These are phyloP conservation scores for Aquilaria sinensis DNA, from an alignment of 345 rosid genomes.

Conservation along the genomic window DNA sequence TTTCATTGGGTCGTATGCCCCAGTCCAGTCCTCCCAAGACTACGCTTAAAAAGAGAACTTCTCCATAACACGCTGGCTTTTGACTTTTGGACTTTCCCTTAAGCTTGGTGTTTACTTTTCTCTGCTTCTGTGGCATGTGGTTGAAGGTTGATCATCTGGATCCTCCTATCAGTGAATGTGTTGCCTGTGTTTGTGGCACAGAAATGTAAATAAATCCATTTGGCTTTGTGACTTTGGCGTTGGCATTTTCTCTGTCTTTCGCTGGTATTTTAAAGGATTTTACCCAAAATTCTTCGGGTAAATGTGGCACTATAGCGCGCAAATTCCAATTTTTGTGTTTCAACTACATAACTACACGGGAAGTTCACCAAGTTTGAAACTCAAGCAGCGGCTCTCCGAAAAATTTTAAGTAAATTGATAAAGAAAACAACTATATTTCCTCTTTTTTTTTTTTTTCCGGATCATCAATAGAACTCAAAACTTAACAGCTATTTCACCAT, in stretches of 20 bases:
- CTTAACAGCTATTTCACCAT: too few species aligned
- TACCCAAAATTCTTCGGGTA: too few species aligned
- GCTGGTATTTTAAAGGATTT: too few species aligned
- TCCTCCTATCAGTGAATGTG: not conserved
- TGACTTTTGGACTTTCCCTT: not conserved
- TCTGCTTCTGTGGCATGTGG: conserved; percentile 3
- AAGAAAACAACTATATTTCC: too few species aligned
- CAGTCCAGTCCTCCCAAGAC: conserved; percentile 31
- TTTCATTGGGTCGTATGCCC: conserved; percentile 54
- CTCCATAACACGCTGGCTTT: not conserved
- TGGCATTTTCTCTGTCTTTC: not conserved
- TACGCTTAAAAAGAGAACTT: conserved; percentile 16
- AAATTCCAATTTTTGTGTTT: too few species aligned
- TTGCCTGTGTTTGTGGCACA: conserved; percentile 11
- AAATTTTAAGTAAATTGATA: too few species aligned
- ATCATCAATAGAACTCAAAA: too few species aligned
- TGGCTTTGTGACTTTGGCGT: not conserved
- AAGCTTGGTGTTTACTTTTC: not conserved
- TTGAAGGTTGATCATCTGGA: not conserved
- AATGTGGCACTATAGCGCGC: too few species aligned
- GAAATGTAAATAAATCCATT: conserved; percentile 14
- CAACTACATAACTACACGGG: too few species aligned
- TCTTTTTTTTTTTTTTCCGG: too few species aligned
- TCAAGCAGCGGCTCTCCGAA: too few species aligned
- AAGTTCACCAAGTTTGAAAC: too few species aligned